phyloP scores from a whole-genome alignment of 1,139 yeast genomes.

The Arxiozyma telluris region DNA sequence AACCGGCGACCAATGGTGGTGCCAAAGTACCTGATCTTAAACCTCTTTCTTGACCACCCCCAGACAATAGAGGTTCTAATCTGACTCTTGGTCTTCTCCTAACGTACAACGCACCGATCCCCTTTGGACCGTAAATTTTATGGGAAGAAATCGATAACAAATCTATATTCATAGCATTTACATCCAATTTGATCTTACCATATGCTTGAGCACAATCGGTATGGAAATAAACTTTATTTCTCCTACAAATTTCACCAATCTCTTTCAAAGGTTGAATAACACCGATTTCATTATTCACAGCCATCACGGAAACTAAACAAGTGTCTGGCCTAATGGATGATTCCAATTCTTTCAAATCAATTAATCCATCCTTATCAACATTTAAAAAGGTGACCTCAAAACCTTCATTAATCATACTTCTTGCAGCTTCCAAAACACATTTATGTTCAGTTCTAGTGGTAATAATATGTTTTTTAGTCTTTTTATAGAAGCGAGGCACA shows the following conservation, averaged over 20 bases:
- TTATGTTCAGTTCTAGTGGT: conserved; percentile 97
- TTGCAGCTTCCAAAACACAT: conserved; percentile 92
- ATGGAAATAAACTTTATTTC: conserved; percentile 87
- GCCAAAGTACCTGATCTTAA: conserved; percentile 94
- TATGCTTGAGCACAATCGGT: conserved; percentile 98
- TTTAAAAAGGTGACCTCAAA: conserved; percentile 91
- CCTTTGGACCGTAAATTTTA: conserved; percentile 97
- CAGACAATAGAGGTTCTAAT: conserved; percentile 86
- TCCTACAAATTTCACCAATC: conserved; percentile 81
- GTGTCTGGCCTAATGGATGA: conserved; percentile 87
- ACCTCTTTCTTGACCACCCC: conserved; percentile 99
- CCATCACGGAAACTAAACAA: conserved; percentile 87
- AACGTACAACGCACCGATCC: conserved; percentile 90
- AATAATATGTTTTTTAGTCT: conserved; percentile 85
- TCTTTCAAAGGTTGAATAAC: conserved; percentile 94
- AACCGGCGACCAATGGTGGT: conserved; percentile 89
- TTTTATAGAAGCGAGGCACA: conserved; percentile 84
- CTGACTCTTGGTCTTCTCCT: conserved; percentile 98
- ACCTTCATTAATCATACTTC: conserved; percentile 93
- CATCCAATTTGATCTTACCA: conserved; percentile 90
- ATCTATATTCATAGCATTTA: conserved; percentile 87
- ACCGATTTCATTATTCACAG: conserved; percentile 96
- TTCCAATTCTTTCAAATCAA: conserved; percentile 68
- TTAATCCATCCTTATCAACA: conserved; percentile 72
- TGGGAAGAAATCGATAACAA: conserved; percentile 90